Evolutionary conservation across 176 grass and related monocot species (phyloP), one percentile per base, ranked within the genome.

Genomic region (Musa troglodytarum): DNA sequence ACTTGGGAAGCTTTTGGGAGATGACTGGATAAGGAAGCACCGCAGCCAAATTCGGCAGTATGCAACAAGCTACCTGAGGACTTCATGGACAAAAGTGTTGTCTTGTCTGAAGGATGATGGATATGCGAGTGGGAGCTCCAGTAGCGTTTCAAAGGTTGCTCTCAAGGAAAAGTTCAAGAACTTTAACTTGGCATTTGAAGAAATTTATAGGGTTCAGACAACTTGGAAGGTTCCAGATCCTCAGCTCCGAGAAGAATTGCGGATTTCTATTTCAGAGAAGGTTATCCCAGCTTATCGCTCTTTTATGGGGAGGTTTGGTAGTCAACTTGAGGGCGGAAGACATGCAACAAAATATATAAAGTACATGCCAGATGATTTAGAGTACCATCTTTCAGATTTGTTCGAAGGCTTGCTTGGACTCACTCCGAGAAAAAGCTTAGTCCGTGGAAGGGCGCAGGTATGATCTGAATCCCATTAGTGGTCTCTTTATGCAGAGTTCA

Each of bases 271-370:
- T 83, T 91, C 90, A 34, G 95, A 99, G 78, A 88, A 87, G 75
- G 88, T 99, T 53, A 93, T 99, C 29, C 95, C 90, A 78, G 95
- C 95, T 57, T 99, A 99, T 67, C 88, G 95, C 62, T 86, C 88
- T 79, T 99, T 99, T 75, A 65, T 93, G 78, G 95, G 95, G 80
- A 86, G 95, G 63, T 94, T 85, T 72, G 86, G 88, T 76, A 50
- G 90, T 75, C 83, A 86, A 82, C 72, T 94, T 73, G 90, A 98
- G 80, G 86, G 80, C 11, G 84, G 95, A 78, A 88, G 88, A 49
- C 80, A 86, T 78, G 81, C 86, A 43, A 43, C 34, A 73, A 93
- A 77, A 83, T 91, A 89, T 61, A 84, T 99, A 69, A 99, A 91
- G 78, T 94, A 94, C 71, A 91, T 82, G 11, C 76, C 86, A 22